Evolutionary conservation across 768 basidiomycete species (phyloP), one percentile per base, ranked within the genome.

Genomic region (Lactarius quietus): DNA sequence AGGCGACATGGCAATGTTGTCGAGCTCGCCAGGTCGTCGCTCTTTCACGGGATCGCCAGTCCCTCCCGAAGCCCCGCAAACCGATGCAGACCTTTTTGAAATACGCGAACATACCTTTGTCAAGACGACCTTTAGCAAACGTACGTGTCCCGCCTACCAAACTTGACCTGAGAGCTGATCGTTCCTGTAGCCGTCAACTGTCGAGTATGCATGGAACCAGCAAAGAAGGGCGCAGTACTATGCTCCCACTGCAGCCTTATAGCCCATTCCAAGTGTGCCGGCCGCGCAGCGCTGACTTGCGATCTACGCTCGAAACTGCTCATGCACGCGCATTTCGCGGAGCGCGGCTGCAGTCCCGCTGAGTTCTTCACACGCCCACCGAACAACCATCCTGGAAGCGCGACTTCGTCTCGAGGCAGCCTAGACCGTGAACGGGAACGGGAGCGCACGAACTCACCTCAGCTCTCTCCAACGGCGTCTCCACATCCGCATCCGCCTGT

Each of bases 201-300:
- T 76, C 84, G 92, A 39, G 88, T 97, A 15, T 98, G 95, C 74
- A 81, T 86, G 64, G 77, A 81, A 45, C 84, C 81, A 65, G 89
- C 93, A 70, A 95, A 93, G 82, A 93, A 90, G 76, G 88, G 82
- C 62, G 94, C 92, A 1, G 88, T 95, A 9, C 80, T 98, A 8
- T 98, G 95, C 72, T 87, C 89, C 48, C 86, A 88, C 68, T 98
- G 95, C 78, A 93, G 88, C 69, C 83, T 98, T 65, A 90, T 97
- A 66, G 86, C 89, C 31, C 95, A 98, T 74, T 78, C 86, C 28
- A 88, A 88, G 72, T 94, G 92, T 70, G 84, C 86, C 0, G 70
- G 75, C 38, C 85, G 88, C 65, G 89, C 92, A 1, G 86, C 90
- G 10, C 87, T 88, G 5, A 90, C 88, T 3, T 94, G 92, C 70